These are phyloP conservation scores for Blastomyces parvus DNA, from an alignment of 2,329 filamentous ascomycete genomes.

Conservation along the genomic window DNA sequence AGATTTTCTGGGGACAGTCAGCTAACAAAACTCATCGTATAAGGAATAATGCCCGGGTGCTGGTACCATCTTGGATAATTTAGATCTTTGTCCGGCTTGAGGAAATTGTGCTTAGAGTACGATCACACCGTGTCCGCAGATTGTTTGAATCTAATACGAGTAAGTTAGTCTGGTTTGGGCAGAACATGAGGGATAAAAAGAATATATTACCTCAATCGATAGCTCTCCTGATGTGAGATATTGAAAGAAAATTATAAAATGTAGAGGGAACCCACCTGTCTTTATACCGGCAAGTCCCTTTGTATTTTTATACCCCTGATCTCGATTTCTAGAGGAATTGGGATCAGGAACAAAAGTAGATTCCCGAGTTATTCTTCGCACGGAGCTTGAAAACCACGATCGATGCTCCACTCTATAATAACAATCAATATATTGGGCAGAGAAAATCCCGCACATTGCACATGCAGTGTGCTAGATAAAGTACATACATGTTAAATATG, in stretches of 20 bases:
- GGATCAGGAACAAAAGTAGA: not conserved
- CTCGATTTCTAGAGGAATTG: not conserved
- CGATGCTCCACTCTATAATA: not conserved
- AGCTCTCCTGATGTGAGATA: not conserved
- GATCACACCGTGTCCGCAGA: not conserved
- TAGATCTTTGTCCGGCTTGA: not conserved
- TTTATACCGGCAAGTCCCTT: not conserved
- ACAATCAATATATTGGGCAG: not conserved
- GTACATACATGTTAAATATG: not conserved
- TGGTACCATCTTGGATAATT: not conserved
- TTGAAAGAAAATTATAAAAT: not conserved
- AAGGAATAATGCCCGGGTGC: not conserved
- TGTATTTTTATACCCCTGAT: not conserved
- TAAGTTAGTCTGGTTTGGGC: not conserved
- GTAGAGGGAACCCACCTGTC: not conserved
- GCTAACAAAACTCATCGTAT: not conserved
- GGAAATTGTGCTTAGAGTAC: not conserved
- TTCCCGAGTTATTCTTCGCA: not conserved
- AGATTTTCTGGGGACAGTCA: not conserved
- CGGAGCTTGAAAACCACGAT: not conserved
- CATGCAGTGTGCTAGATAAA: not conserved
- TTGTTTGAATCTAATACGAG: not conserved
- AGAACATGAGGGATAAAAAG: not conserved
- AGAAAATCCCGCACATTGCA: not conserved
- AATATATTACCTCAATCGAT: not conserved